Percentiles rank a stretch among this genome's conserved stretches.
phyloP scores from a whole-genome alignment of 1,284 basidiomycete species.

The Coniferiporia sulphurascens region DNA sequence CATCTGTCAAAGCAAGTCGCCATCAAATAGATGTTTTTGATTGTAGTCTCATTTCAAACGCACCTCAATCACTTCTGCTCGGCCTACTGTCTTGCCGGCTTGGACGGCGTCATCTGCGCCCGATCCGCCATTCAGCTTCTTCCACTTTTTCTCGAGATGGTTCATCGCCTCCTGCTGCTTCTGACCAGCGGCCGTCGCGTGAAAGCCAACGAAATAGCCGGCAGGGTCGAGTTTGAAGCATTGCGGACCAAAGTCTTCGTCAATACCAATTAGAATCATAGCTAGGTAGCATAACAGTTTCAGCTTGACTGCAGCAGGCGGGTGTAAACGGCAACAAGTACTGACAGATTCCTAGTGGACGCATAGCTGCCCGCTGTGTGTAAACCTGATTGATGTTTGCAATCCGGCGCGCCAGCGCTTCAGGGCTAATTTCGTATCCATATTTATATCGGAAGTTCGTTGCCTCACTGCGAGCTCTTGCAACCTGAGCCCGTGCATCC shows the following conservation, averaged over 20 bases:
- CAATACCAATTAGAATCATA: slow-evolving; percentile 95
- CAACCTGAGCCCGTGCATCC: slow-evolving; percentile 90
- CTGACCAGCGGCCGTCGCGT: slow-evolving; percentile 93
- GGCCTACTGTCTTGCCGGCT: slow-evolving; percentile 61
- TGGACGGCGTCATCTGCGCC: slow-evolving; percentile 70
- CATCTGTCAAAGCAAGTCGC: slow-evolving; percentile 46
- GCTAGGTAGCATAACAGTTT: slow-evolving; percentile 40
- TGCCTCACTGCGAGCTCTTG: slow-evolving; percentile 86
- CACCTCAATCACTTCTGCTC: slow-evolving; percentile 81
- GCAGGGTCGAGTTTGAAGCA: slow-evolving; percentile 98
- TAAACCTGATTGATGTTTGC: slow-evolving; percentile 99
- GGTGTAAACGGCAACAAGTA: slow-evolving; percentile 11
- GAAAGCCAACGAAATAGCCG: slow-evolving; percentile 97
- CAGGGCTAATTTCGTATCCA: slow-evolving; percentile 97
- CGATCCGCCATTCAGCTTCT: slow-evolving; percentile 77
- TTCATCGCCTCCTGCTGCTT: slow-evolving; percentile 99
- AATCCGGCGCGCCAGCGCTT: slow-evolving; percentile 88
- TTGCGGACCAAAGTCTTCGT: slow-evolving; percentile 88
- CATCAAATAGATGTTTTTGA: too few relatives aligned
- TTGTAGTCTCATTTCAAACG: slow-evolving; percentile 19
- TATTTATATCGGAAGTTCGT: slow-evolving; percentile 96
- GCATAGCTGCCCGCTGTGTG: slow-evolving; percentile 96
- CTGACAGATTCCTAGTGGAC: slow-evolving; percentile 92
- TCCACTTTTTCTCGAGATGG: slow-evolving; percentile 98
- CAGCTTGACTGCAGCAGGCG: not conserved